Base-by-base conservation (phyloP, 2,329 filamentous ascomycete genomes). In the Aspergillus pseudotamarii region DNA sequence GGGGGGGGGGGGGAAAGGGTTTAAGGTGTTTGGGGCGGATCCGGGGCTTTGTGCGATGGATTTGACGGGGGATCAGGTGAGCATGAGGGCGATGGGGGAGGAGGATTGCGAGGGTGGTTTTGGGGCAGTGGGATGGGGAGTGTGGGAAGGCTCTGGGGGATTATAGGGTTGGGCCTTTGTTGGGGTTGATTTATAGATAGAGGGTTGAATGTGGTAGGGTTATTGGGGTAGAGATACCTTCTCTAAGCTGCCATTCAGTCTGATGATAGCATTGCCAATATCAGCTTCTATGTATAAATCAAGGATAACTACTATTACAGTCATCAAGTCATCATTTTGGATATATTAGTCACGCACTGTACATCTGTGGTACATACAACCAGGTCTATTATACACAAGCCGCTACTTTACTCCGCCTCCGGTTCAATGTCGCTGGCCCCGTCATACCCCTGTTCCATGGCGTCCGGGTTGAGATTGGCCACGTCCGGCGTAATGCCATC, bases 401-500 rank as follows among this genome's bases (percentile, higher is more conserved):
- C 26, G 32, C 30, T 26, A 45, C 14, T 51, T 38, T 46, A 61
- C 28, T 61, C 60, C 26, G 55, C 54, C n/a, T 80, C 78, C 32
- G 78, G 78, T 66, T 80, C 78, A 28, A 75, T 65, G 59, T 79
- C 78, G 53, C 73, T 79, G n/a, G 69, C 73, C 5, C 70, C 76
- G 3, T 74, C 77, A 10, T 69, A 68, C 9, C 69, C 79, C 68
- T 82, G 79, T 48, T 82, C 79, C 81, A 83, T 82, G 2, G 76
- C 77, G 54, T 82, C 81, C 2, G 81, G 79, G 43, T 81, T 82
- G 23, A 82, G 70, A 59, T 81, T 81, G 8, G 73, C 74, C 16
- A 74, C 75, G 50, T 82, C 79, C 12, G 76, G 71, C 3, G 72
- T 71, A 5, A 72, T 72, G 2, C 76, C 78, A 19, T 72, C 68